Conservation (phyloP, 257 asterid species). For the Plantago major region DNA sequence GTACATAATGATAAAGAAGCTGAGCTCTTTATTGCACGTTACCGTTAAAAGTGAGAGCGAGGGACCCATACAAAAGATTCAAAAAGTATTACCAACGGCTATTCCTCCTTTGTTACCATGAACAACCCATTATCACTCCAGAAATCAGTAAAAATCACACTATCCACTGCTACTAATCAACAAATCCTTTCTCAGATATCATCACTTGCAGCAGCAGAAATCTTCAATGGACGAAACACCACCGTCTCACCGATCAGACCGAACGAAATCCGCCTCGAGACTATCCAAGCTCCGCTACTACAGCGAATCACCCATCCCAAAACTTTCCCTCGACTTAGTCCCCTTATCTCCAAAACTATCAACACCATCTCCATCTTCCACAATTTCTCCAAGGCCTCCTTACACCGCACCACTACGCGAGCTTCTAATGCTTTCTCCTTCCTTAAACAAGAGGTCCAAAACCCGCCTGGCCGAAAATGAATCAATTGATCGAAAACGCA, state of each 20-base stretch:
- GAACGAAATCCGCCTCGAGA: slow-evolving; percentile 63
- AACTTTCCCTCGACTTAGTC: slow-evolving; percentile 63
- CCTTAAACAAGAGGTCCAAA: slow-evolving; percentile 52
- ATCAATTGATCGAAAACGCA: slow-evolving; percentile 42
- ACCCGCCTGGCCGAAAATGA: slow-evolving; percentile 36
- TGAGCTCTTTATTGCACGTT: too few species aligned
- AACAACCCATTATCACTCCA: too few species aligned
- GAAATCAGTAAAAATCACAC: too few species aligned
- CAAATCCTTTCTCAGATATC: neutral
- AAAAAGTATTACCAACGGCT: too few species aligned
- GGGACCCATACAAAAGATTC: too few species aligned
- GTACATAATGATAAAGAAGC: too few species aligned
- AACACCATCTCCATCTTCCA: slow-evolving; percentile 49
- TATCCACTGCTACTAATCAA: neutral
- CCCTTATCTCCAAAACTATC: slow-evolving; percentile 60
- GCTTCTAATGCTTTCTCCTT: slow-evolving; percentile 62
- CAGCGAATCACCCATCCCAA: slow-evolving; percentile 42
- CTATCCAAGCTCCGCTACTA: slow-evolving; percentile 59
- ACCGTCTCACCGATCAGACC: slow-evolving; percentile 46
- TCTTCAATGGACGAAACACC: slow-evolving; percentile 56
- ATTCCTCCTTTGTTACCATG: too few species aligned
- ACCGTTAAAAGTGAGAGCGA: too few species aligned
- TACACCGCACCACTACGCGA: slow-evolving; percentile 51
- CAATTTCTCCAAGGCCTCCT: slow-evolving; percentile 48
- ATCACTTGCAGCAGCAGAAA: too few species aligned